These are phyloP conservation scores for Eragrostis curvula DNA, from an alignment of 176 grass and related monocot species.

Conservation along the genomic window DNA sequence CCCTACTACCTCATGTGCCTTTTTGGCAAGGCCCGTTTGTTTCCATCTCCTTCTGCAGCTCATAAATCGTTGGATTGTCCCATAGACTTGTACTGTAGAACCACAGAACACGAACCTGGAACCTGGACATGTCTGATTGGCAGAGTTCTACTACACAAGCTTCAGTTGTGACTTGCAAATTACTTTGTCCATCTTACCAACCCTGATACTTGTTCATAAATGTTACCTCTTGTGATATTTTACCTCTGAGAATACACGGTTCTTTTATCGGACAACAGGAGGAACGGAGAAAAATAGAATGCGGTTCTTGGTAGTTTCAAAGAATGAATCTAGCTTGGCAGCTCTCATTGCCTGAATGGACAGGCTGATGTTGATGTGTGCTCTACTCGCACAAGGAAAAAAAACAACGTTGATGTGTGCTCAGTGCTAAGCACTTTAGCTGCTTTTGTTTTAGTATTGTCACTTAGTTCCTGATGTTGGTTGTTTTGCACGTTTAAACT, in stretches of 20 bases:
- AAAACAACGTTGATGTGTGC: neutral
- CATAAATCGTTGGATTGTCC: neutral
- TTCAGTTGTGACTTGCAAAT: neutral
- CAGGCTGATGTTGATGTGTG: neutral
- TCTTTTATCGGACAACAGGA: too few species aligned
- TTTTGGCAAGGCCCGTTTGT: neutral
- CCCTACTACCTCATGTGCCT: neutral
- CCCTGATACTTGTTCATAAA: neutral
- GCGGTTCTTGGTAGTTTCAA: neutral
- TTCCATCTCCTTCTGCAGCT: constrained; percentile 13
- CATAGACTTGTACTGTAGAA: neutral
- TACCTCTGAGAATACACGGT: neutral
- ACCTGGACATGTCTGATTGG: constrained; percentile 5
- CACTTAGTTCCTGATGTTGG: neutral
- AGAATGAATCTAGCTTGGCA: neutral
- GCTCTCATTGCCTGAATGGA: neutral
- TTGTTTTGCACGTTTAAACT: neutral
- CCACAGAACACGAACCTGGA: neutral
- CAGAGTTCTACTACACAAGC: neutral
- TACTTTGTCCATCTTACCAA: neutral
- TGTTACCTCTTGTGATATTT: neutral
- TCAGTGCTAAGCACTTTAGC: constrained; percentile 12
- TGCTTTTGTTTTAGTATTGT: neutral
- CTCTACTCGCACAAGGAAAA: too few species aligned
- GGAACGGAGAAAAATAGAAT: neutral